A percentile compares a stretch with the other conserved stretches of the same genome.
phyloP scores from a whole-genome alignment of 1,284 basidiomycete species.

The Marasmius sp. region DNA sequence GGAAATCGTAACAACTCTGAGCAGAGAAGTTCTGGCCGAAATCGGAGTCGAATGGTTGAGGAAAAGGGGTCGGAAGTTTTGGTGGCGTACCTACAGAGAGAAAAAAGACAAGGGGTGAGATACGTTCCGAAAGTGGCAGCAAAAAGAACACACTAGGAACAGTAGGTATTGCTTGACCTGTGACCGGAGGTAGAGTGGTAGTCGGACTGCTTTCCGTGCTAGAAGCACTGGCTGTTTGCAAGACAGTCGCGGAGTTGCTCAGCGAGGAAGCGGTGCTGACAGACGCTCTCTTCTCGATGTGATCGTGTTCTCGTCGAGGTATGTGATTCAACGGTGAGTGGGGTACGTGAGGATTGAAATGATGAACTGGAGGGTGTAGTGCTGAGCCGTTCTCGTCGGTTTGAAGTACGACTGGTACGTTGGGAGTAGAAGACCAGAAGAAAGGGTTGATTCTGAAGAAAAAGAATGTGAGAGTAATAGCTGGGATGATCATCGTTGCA shows the following conservation, averaged over 20 bases:
- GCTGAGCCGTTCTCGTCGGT: not conserved
- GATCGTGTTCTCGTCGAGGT: not conserved
- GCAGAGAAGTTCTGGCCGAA: conserved; percentile 66
- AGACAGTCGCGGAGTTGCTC: conserved; percentile 13
- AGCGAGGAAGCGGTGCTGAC: conserved; percentile 11
- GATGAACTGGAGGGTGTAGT: not conserved
- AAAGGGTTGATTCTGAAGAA: not conserved
- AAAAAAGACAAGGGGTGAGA: conserved; percentile 37
- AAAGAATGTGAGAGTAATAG: not conserved
- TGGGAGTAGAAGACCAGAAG: not conserved
- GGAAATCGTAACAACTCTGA: conserved; percentile 62
- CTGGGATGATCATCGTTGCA: not conserved
- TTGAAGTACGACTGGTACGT: not conserved
- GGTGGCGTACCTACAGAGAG: conserved; percentile 35
- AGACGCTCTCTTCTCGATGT: not conserved
- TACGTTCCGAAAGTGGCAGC: conserved; percentile 18
- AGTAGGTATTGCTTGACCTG: conserved; percentile 23
- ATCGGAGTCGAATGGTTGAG: conserved; percentile 70
- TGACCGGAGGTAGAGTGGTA: not conserved
- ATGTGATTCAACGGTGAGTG: not conserved
- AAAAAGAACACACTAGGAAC: conserved; percentile 21
- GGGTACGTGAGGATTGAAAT: not conserved
- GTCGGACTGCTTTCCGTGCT: conserved; percentile 7
- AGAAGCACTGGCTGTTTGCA: conserved; percentile 11
- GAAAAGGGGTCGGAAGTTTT: conserved; percentile 67